Conservation (phyloP, 73 alveolate species). For the Symbiodinium pilosum region DNA sequence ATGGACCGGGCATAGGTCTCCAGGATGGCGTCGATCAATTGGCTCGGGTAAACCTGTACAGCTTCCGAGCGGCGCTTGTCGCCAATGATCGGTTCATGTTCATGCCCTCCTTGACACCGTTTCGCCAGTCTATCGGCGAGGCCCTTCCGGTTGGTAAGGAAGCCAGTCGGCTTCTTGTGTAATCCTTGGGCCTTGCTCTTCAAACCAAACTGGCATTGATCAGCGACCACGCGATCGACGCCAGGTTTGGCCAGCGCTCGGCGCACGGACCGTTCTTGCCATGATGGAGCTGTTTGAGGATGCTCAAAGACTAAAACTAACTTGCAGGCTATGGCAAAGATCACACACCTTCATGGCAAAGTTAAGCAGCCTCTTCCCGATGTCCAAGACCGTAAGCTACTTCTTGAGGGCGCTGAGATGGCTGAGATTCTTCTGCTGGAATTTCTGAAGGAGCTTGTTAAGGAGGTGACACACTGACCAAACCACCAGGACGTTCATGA, state of each 20-base stretch:
- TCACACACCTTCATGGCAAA: not conserved
- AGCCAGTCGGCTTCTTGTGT: not conserved
- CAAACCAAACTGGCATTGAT: not conserved
- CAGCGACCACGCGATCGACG: not conserved
- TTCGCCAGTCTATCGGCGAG: not conserved
- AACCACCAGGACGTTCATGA: not conserved
- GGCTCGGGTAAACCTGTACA: not conserved
- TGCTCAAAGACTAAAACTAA: not conserved
- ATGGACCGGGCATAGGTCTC: not conserved
- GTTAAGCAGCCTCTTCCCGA: not conserved
- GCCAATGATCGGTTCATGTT: not conserved
- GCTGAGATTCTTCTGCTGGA: not conserved
- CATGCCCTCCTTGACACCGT: not conserved
- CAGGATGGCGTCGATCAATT: not conserved
- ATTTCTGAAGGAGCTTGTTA: not conserved
- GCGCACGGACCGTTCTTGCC: not conserved
- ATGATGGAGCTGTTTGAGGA: not conserved
- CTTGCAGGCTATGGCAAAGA: not conserved
- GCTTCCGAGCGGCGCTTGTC: too few species aligned
- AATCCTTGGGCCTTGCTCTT: too few species aligned
- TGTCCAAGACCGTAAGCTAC: not conserved
- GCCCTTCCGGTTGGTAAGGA: not conserved
- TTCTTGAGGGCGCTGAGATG: not conserved
- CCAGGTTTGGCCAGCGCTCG: not conserved
- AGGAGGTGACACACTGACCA: not conserved